Evolutionary conservation across 1,139 yeast species (phyloP).

Genomic region (Debaryomyces udenii): DNA sequence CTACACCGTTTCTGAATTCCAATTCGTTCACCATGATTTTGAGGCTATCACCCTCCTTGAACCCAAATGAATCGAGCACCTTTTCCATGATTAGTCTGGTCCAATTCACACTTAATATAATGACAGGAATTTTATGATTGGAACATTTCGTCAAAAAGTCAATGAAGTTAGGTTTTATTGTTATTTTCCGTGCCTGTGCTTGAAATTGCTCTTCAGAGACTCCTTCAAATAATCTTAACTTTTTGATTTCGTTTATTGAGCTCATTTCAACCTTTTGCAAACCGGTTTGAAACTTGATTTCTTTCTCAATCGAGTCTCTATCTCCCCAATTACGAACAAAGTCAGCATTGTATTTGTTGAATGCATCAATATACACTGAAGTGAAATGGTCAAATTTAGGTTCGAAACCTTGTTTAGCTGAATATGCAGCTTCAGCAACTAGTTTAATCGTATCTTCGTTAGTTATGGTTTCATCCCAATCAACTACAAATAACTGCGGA

Average conservation of each 20-base stretch:
- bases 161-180: constrained; percentile 47
- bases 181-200: constrained; percentile 38
- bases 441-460: constrained; percentile 55
- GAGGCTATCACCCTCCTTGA: constrained; percentile 23
- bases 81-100: constrained; percentile 51
- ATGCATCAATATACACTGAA: constrained; percentile 46
- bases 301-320: constrained; percentile 28
- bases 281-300: constrained; percentile 48
- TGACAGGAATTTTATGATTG: constrained; percentile 35
- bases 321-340: constrained; percentile 24
- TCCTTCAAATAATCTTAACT: constrained; percentile 46
- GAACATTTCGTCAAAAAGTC: constrained; percentile 34
- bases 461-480: constrained; percentile 78
- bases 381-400: constrained; percentile 51
- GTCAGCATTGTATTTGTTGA: constrained; percentile 21
- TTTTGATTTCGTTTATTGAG: constrained; percentile 51
- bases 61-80: constrained; percentile 38
- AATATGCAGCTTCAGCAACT: constrained; percentile 56
- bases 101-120: constrained; percentile 70
- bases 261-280: constrained; percentile 50
- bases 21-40: constrained; percentile 53
- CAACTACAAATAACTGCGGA: constrained; percentile 40
- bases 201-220: constrained; percentile 35
- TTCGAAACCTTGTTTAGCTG: constrained; percentile 33
- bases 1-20: constrained; percentile 36